Evolutionary conservation across 2,329 filamentous ascomycete genomes (phyloP), one percentile per base, ranked within the genome.

Genomic region (Xylaria polymorpha): DNA sequence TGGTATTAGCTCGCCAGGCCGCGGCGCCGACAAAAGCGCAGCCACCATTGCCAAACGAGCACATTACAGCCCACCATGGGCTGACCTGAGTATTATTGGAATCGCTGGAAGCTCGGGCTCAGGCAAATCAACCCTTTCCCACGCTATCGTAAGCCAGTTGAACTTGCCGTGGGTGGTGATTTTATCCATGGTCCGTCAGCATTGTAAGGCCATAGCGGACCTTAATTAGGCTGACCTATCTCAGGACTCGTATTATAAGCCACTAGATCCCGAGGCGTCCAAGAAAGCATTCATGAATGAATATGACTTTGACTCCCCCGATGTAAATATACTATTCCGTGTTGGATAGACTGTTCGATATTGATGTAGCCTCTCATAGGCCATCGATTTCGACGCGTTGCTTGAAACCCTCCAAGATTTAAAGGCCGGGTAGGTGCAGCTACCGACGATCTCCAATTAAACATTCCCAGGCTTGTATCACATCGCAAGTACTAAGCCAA

Each of bases 151-250:
- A 72, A 91, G 88, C 76, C 91, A 92, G 76, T 84, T 99, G 75
- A 97, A 96, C 81, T 84, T 99, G 72, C 96, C 96, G 66, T 99
- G 96, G 95, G 96, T 99, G 70, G 94, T 98, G 59, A 98, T 99
- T 81, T 82, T 99, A 75, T 97, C 94, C 50, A 98, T 99, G 91
- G 94, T 95, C 86, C 78, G 83, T 78, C 67, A 66, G 67, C 62
- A 69, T 69, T 70, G 58, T 57, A 70, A 68, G 65, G 63, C 70
- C 61, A 50, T 64, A n/a, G 61, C 43, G 14, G 37, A 51, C 22
- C 44, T 44, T 67, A 43, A 20, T n/a, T 55, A 7, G 53, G 53
- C 76, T 78, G 37, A 75, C 72, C 46, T 64, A 60, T 62, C 51
- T 3, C 72, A 97, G 94, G 96, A 99, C 81, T 98, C 95, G 14